Conservation (phyloP, 805 yeast genomes). For the Candida ficus region DNA sequence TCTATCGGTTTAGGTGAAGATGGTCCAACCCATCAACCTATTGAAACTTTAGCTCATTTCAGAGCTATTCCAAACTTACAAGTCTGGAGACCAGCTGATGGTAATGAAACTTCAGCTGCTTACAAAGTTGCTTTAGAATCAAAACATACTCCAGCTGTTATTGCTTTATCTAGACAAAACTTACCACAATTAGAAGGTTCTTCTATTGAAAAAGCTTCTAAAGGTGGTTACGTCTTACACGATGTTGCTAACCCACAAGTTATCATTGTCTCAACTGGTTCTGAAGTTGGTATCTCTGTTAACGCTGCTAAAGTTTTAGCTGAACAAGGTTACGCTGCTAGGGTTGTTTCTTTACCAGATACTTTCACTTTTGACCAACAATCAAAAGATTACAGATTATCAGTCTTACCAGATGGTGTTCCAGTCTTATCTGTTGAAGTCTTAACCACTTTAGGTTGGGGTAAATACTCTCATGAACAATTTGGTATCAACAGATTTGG, state of each 20-base stretch:
- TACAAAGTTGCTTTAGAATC: constrained; percentile 61
- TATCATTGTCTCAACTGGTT: constrained; percentile 85
- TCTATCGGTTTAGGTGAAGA: constrained; percentile 91
- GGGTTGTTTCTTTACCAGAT: constrained; percentile 92
- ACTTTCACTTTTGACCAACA: constrained; percentile 86
- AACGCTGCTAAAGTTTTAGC: constrained; percentile 74
- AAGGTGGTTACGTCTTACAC: constrained; percentile 87
- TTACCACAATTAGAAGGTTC: constrained; percentile 93
- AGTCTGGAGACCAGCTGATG: constrained; percentile 94
- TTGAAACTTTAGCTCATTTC: constrained; percentile 81
- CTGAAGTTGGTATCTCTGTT: constrained; percentile 78
- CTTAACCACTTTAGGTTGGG: constrained; percentile 87
- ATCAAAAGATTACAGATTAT: constrained; percentile 69
- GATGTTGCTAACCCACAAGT: constrained; percentile 61
- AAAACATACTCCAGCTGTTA: constrained; percentile 61
- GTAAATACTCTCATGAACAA: constrained; percentile 92
- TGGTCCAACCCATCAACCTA: constrained; percentile 93
- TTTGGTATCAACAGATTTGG: constrained; percentile 95
- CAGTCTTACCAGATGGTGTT: constrained; percentile 90
- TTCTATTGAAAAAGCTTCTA: constrained; percentile 80
- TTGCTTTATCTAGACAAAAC: constrained; percentile 82
- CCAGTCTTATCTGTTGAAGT: constrained; percentile 95
- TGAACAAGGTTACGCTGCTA: constrained; percentile 62
- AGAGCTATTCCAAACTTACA: constrained; percentile 78
- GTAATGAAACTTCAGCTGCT: constrained; percentile 84